These are phyloP conservation scores for Epithele typhae DNA, from an alignment of 768 basidiomycete species.

Conservation along the genomic window DNA sequence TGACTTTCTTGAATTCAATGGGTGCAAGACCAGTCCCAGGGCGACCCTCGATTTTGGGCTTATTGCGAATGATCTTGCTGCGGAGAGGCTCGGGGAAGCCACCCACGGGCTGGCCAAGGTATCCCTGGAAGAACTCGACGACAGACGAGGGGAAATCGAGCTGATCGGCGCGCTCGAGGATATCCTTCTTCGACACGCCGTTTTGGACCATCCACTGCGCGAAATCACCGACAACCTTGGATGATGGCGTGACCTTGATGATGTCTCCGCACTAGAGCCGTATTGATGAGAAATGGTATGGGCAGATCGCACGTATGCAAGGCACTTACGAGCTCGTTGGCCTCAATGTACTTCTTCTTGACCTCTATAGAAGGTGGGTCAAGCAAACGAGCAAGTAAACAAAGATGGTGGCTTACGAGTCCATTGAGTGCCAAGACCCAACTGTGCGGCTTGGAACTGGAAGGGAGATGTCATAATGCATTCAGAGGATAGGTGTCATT, in stretches of 20 bases:
- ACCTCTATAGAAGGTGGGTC: no score
- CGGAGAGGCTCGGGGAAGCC: conserved; percentile 99
- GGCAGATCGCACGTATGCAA: conserved; percentile 5
- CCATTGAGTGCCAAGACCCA: conserved; percentile 98
- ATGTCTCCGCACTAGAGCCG: no score
- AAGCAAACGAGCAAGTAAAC: no score
- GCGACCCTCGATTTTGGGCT: conserved; percentile 88
- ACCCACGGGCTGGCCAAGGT: conserved; percentile 95
- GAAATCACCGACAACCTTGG: conserved; percentile 98
- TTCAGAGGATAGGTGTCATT: conserved; percentile 9
- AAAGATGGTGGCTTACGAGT: conserved; percentile 55
- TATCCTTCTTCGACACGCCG: conserved; percentile 80
- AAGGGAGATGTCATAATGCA: background rate
- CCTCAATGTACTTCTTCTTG: conserved; percentile 98
- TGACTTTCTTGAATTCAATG: conserved; percentile 94
- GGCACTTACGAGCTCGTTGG: conserved; percentile 81
- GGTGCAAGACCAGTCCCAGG: conserved; percentile 87
- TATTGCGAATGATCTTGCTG: conserved; percentile 86
- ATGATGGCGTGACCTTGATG: conserved; percentile 96
- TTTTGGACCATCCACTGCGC: conserved; percentile 99
- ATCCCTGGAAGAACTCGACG: conserved; percentile 99
- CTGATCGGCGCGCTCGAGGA: conserved; percentile 77
- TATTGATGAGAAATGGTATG: no score
- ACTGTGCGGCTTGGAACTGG: conserved; percentile 97
- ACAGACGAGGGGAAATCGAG: conserved; percentile 98